Conservation (phyloP, 352 stramenopile species). For the Globisporangium abappressorium region DNA sequence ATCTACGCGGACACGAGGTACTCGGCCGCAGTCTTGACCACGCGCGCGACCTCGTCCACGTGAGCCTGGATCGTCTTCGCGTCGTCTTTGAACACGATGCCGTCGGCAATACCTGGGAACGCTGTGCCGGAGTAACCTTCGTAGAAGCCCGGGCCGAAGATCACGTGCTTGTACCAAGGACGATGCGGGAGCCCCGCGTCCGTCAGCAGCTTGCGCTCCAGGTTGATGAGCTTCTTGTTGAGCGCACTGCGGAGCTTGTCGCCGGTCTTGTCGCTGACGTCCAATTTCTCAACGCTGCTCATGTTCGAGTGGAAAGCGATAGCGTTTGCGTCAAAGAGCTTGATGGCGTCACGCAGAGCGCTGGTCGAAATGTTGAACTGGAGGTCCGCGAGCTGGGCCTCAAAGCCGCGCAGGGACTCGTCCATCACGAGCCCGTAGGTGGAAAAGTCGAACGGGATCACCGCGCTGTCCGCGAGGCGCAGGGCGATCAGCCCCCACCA, state of each 20-base stretch:
- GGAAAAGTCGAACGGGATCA: conserved; percentile 74
- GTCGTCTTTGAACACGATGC: conserved; percentile 43
- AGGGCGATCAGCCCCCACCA: conserved; percentile 67
- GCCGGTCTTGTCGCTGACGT: not conserved
- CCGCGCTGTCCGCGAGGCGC: conserved; percentile 40
- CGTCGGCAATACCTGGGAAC: conserved; percentile 49
- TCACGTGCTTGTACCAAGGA: conserved; percentile 58
- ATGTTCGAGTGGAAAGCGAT: conserved; percentile 24
- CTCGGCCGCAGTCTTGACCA: conserved; percentile 31
- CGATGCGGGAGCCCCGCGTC: conserved; percentile 43
- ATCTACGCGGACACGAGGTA: conserved; percentile 24
- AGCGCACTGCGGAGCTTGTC: conserved; percentile 16
- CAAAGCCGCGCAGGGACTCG: conserved; percentile 35
- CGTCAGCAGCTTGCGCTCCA: conserved; percentile 44
- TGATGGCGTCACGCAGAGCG: conserved; percentile 35
- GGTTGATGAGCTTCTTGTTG: conserved; percentile 48
- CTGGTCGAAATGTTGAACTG: conserved; percentile 31
- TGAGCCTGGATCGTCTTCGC: conserved; percentile 33
- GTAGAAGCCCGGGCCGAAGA: conserved; percentile 60
- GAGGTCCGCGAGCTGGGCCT: conserved; percentile 18
- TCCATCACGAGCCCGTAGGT: conserved; percentile 63
- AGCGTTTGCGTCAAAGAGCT: conserved; percentile 34
- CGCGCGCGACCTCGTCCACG: conserved; percentile 36
- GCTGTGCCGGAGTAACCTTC: conserved; percentile 46
- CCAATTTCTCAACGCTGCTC: conserved; percentile 13